Conservation (phyloP, 306 rosid genomes). For the Prunus dulcis region DNA sequence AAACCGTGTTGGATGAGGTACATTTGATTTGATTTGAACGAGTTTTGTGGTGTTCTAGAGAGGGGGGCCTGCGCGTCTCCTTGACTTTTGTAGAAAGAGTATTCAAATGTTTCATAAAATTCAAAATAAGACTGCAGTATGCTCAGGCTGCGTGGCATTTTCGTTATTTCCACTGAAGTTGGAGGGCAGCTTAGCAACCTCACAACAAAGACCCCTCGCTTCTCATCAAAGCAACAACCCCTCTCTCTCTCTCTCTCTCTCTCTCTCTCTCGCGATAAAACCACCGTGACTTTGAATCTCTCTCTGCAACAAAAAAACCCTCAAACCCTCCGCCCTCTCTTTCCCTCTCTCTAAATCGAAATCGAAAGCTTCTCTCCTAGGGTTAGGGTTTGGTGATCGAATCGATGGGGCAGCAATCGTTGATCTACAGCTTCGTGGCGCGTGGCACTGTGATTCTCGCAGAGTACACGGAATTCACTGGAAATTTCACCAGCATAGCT, state of each 20-base stretch:
- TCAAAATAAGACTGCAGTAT: slow-evolving; percentile 8
- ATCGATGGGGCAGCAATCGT: slow-evolving; percentile 83
- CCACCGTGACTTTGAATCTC: neutral
- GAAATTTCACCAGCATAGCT: slow-evolving; percentile 77
- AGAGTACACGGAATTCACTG: slow-evolving; percentile 82
- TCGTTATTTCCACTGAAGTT: slow-evolving; percentile 24
- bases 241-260: neutral
- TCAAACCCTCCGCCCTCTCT: neutral
- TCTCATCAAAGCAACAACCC: slow-evolving; percentile 38
- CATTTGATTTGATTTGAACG: neutral
- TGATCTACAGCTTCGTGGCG: slow-evolving; percentile 95
- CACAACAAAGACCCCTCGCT: slow-evolving; percentile 32
- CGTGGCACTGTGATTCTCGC: slow-evolving; percentile 83
- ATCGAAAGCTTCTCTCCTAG: slow-evolving; percentile 4
- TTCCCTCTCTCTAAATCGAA: slow-evolving; percentile 4
- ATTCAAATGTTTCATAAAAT: slow-evolving; percentile 12
- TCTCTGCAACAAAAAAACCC: slow-evolving; percentile 22
- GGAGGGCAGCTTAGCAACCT: slow-evolving; percentile 24
- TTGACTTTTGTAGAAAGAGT: neutral
- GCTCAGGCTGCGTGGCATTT: slow-evolving; percentile 29
- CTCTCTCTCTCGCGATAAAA: neutral
- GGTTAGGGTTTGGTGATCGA: slow-evolving; percentile 26
- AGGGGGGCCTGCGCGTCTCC: slow-evolving; percentile 7
- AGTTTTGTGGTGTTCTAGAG: neutral
- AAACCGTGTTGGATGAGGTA: neutral